Evolutionary conservation across 176 grass and related monocot species (phyloP).

Genomic region (Oryza glumipatula): DNA sequence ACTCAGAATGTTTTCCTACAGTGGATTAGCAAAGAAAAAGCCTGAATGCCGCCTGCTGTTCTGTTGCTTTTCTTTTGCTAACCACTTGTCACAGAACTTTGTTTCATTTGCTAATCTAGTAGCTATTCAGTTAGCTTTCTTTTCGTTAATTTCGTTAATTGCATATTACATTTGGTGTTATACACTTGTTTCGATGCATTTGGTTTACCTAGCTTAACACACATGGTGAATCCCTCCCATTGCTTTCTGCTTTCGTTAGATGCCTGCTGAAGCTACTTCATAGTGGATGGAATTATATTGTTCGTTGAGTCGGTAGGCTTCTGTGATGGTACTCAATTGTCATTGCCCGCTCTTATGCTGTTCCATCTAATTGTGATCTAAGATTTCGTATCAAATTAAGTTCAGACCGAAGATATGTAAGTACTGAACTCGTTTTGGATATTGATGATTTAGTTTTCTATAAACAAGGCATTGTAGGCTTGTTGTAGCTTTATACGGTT

Average conservation of each 20-base stretch:
- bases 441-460: too few relatives aligned
- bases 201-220: background rate
- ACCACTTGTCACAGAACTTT: constrained; percentile 43
- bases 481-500: too few relatives aligned
- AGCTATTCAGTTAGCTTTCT: constrained; percentile 32
- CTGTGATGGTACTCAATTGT: background rate
- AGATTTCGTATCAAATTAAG: too few relatives aligned
- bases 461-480: background rate
- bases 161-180: background rate
- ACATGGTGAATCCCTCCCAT: background rate
- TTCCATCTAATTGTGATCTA: too few relatives aligned
- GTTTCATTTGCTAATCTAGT: constrained; percentile 43
- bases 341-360: background rate
- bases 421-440: too few relatives aligned
- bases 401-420: too few relatives aligned
- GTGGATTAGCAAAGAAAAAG: constrained; percentile 60
- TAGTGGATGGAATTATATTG: background rate
- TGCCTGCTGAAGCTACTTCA: background rate
- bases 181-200: background rate
- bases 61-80: constrained; percentile 61
- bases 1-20: constrained; percentile 29
- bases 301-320: background rate
- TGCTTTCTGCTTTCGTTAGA: background rate
- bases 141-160: constrained; percentile 27
- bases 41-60: constrained; percentile 40